phyloP scores from a whole-genome alignment of 208 protist genomes.

The Naegleria fowleri region DNA sequence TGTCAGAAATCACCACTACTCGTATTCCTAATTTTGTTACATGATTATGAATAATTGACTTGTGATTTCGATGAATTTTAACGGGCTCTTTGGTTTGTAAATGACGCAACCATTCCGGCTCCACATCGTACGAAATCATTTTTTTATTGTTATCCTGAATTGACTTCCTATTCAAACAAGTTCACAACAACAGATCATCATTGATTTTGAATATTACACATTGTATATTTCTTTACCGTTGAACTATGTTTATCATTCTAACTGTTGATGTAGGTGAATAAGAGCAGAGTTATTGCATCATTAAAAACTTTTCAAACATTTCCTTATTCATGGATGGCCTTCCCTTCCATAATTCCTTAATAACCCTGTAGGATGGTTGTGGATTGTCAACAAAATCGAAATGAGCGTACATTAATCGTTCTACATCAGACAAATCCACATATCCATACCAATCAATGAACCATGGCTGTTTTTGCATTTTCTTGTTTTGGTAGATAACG shows the following conservation, averaged over 20 bases:
- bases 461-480: neutral
- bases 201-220: no score
- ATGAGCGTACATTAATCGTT: neutral
- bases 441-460: slow-evolving; percentile 15
- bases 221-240: no score
- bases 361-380: neutral
- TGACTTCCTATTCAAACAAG: no score
- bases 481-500: neutral
- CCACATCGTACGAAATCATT: no score
- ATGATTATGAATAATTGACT: neutral
- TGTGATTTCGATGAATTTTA: neutral
- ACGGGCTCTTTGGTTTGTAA: neutral
- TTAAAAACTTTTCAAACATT: slow-evolving; percentile 22
- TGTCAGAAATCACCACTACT: neutral
- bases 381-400: neutral
- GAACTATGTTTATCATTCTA: no score
- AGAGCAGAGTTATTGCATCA: neutral
- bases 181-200: no score
- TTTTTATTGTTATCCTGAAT: no score
- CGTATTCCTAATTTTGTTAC: neutral
- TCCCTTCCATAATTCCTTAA: slow-evolving; percentile 5
- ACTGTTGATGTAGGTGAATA: no score
- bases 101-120: neutral
- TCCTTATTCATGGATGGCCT: neutral
- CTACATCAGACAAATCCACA: neutral